Evolutionary conservation across 345 rosid species (phyloP).

Genomic region (Psidium guajava): DNA sequence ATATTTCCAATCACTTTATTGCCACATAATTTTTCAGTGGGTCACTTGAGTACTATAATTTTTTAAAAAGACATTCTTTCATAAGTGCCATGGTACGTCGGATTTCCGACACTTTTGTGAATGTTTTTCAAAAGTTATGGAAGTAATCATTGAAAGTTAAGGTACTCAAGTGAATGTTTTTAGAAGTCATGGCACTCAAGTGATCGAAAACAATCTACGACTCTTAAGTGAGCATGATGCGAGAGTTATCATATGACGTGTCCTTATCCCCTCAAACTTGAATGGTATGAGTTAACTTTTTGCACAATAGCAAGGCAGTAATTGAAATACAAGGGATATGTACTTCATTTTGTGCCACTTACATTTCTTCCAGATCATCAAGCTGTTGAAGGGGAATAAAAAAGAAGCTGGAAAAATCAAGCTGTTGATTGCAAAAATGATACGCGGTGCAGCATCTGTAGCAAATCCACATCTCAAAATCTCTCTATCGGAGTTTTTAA

Average conservation of each 20-base stretch:
- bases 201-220: not conserved
- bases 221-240: rapidly evolving
- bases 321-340: not conserved
- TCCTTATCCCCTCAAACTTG: too few relatives aligned
- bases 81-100: rapidly evolving
- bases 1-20: too few relatives aligned
- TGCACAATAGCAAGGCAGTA: not conserved
- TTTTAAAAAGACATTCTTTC: not conserved
- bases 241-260: not conserved
- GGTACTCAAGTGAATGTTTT: not conserved
- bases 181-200: not conserved
- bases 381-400: not conserved
- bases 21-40: too few relatives aligned
- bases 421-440: too few relatives aligned
- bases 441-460: too few relatives aligned
- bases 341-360: not conserved
- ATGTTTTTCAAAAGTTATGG: not conserved
- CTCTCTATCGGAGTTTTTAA: not conserved
- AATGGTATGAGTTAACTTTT: not conserved
- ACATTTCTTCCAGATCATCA: not conserved
- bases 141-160: not conserved
- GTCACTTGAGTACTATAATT: too few relatives aligned
- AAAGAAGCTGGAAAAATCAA: too few relatives aligned
- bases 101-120: rapidly evolving
- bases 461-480: not conserved